Evolutionary conservation across 164 flowering plant species (phyloP), one percentile per base, ranked within the genome.

Genomic region (Macadamia integrifolia): DNA sequence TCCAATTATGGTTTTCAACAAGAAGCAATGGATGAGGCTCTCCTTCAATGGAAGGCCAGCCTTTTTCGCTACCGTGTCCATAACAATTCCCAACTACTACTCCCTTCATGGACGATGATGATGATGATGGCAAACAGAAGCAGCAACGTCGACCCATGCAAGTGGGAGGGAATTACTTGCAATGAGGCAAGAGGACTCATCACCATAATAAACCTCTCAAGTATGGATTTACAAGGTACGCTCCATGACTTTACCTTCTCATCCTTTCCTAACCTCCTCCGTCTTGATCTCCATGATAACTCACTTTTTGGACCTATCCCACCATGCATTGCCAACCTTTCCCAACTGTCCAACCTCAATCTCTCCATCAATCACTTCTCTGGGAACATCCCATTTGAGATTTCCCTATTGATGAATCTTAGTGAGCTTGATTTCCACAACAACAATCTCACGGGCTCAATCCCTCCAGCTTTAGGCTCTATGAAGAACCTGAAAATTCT

Each of bases 281-380:
- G 57, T 40, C 35, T 69, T 60, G 28, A 50, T 46, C 50, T 69
- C 15, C 6, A 23, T 1, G 4, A 40, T 6, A 69, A 69, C 46
- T 8, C 14, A 14, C 62, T 76, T 10, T 68, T 0, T 31, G 79
- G 75, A 2, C 46, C 29, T 58, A 71, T 75, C 6, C 78, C 78
- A 12, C 53, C 64, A 9, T 53, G 62, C 10, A 70, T 70, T 29
- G 40, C 55, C 28, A 44, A 48, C 15, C 71, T 75, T 6, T 58
- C 71, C 18, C 49, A 63, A 35, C 68, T 71, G 4, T 42, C 3
- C 3, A 30, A 43, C 48, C 67, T 74, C 35, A 44, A 70, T 29
- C 15, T 74, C 7, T 46, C 23, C 23, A 23, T 23, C 23, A 23
- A 23, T 23, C 23, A 23, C 23, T 23, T 23, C 23, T 23, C 23